A percentile compares a stretch with the other conserved stretches of the same genome.
Evolutionary conservation across 345 rosid species (phyloP).

Genomic region (Ailanthus altissimus): DNA sequence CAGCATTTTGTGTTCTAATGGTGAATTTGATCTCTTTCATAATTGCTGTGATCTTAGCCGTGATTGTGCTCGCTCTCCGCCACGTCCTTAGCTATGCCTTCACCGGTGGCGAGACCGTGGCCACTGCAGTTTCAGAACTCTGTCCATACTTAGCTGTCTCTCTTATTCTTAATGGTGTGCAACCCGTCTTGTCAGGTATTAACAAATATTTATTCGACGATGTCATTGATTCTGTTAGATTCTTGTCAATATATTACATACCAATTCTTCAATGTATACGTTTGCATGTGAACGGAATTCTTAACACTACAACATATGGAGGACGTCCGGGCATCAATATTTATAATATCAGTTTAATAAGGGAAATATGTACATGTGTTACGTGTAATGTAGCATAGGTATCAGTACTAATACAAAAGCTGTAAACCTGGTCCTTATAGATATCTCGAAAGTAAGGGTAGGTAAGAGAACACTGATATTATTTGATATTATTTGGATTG

Average conservation of each 20-base stretch:
- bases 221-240: too few species aligned
- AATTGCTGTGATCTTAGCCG: slow-evolving; percentile 46
- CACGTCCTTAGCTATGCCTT: slow-evolving; percentile 58
- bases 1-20: slow-evolving; percentile 46
- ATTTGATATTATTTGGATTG: too few species aligned
- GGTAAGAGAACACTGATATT: neutral
- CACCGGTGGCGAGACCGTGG: slow-evolving; percentile 55
- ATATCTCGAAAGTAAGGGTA: neutral
- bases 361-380: neutral
- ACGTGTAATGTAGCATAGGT: too few species aligned
- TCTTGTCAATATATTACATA: too few species aligned
- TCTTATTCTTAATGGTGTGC: slow-evolving; percentile 51
- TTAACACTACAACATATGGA: too few species aligned
- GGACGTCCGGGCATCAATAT: neutral
- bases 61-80: slow-evolving; percentile 42
- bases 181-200: slow-evolving; percentile 70
- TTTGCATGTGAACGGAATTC: too few species aligned
- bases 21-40: slow-evolving; percentile 48
- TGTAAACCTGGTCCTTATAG: too few species aligned
- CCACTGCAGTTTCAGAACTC: slow-evolving; percentile 54
- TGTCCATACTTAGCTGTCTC: slow-evolving; percentile 57
- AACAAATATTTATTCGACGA: too few species aligned
- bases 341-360: too few species aligned
- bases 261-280: too few species aligned
- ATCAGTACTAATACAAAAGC: too few species aligned